Base-by-base conservation (phyloP, 2,329 filamentous ascomycete genomes). In the Penicillium sp. region DNA sequence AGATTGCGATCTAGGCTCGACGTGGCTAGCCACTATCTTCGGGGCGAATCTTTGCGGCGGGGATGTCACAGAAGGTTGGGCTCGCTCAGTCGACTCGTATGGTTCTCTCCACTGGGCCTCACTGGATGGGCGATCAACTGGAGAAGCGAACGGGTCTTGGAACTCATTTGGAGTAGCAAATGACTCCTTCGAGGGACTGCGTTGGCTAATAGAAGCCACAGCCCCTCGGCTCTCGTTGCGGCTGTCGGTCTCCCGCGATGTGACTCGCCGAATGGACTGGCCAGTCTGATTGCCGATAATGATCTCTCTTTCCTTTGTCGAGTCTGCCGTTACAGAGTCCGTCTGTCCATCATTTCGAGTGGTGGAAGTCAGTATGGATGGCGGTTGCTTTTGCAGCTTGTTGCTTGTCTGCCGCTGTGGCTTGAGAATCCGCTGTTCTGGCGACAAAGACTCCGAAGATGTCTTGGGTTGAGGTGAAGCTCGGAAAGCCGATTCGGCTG, bases 311-410 rank as follows among this genome's bases (percentile, higher is more conserved):
- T 71, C 66, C 47, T 64, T 72, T 63, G 47, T 68, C 60, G 59
- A 67, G 68, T 62, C 73, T 53, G 67, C 65, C 28, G 60, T 54
- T 22, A 28, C 24, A 28, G 37, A 42, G 24, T 57, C 42, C 13
- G 22, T 5, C 40, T 47, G 44, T 26, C 17, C 26, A 3, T 57
- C 54, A n/a, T 17, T n/a, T 28, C 35, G 42, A 35, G 58, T 44
- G 12, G 58, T 63, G 42, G 68, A 61, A 28, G 68, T 83, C 76
- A 64, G 69, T 22, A 74, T 76, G 17, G 70, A 71, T n/a, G 85
- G 84, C 60, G 85, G 84, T 59, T 85, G 84, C 75, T 93, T 93
- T 71, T 92, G 89, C 56, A 92, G 80, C 75, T 92, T 93, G 38
- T 65, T 68, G 79, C 85, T 87, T 3, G 85, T 77, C 59, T 85